These are phyloP conservation scores for Alnus glutinosa DNA, from an alignment of 306 rosid genomes.

Conservation along the genomic window DNA sequence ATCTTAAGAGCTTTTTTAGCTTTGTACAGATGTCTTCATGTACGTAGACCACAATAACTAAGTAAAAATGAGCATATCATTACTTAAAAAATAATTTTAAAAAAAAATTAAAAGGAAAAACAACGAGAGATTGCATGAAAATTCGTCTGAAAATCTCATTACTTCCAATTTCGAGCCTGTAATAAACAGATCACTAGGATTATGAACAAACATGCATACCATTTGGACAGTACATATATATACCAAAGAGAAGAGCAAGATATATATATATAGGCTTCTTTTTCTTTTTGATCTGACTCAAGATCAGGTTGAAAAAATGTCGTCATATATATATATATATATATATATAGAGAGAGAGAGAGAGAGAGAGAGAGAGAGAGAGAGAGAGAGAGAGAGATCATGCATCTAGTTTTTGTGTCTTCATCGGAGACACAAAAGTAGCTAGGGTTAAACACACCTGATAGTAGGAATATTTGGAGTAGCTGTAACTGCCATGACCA, in stretches of 20 bases:
- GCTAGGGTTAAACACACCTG: conserved; percentile 34
- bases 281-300: too few relatives aligned
- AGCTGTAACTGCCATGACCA: conserved; percentile 47
- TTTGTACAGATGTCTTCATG: background rate
- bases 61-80: background rate
- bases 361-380: too few relatives aligned
- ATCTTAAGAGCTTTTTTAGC: background rate
- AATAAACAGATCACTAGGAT: too few relatives aligned
- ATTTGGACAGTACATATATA: too few relatives aligned
- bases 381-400: too few relatives aligned
- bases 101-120: background rate
- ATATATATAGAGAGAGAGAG: background rate
- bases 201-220: too few relatives aligned
- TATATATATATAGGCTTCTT: too few relatives aligned
- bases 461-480: conserved; percentile 42
- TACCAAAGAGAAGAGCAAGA: background rate
- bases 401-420: too few relatives aligned
- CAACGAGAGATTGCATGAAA: background rate
- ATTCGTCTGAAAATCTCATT: background rate
- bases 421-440: background rate
- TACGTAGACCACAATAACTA: background rate
- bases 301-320: too few relatives aligned
- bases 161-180: background rate
- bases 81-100: background rate
- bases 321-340: background rate